Evolutionary conservation across 2,329 filamentous ascomycete species (phyloP).

Genomic region (Cercospora sp.): DNA sequence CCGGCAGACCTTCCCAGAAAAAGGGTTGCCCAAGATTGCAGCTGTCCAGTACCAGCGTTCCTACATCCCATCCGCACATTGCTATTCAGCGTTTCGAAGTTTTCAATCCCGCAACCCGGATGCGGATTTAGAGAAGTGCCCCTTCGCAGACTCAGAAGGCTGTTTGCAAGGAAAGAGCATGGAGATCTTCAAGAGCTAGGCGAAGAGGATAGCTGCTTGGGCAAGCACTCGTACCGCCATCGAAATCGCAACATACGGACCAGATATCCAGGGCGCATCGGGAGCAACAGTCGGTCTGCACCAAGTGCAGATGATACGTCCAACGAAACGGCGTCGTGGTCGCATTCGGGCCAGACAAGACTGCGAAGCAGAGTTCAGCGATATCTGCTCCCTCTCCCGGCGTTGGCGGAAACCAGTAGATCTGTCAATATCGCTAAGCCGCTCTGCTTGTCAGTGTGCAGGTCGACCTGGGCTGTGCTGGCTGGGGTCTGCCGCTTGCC

Average conservation of each 20-base stretch:
- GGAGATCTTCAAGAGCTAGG: no score
- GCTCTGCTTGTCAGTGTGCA: not conserved
- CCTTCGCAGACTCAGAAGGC: no score
- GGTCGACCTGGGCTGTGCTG: not conserved
- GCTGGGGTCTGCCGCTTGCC: not conserved
- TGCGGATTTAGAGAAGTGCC: not conserved
- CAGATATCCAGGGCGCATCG: not conserved
- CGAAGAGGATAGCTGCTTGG: no score
- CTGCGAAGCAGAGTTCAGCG: not conserved
- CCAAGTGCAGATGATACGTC: not conserved
- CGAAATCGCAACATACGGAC: no score
- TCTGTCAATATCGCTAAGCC: not conserved
- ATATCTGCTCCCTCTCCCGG: not conserved
- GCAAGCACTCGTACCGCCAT: no score
- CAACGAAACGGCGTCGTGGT: not conserved
- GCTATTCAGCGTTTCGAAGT: not conserved
- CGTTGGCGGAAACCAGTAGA: not conserved
- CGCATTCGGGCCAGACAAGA: not conserved
- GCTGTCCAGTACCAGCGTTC: not conserved
- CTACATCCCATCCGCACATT: not conserved
- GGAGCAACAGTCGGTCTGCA: not conserved
- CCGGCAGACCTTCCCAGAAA: not conserved
- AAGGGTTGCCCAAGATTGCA: not conserved
- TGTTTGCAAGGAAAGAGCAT: no score
- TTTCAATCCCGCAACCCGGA: not conserved